Base-by-base conservation (phyloP, 768 basidiomycete genomes). In the Boletus patriciae region DNA sequence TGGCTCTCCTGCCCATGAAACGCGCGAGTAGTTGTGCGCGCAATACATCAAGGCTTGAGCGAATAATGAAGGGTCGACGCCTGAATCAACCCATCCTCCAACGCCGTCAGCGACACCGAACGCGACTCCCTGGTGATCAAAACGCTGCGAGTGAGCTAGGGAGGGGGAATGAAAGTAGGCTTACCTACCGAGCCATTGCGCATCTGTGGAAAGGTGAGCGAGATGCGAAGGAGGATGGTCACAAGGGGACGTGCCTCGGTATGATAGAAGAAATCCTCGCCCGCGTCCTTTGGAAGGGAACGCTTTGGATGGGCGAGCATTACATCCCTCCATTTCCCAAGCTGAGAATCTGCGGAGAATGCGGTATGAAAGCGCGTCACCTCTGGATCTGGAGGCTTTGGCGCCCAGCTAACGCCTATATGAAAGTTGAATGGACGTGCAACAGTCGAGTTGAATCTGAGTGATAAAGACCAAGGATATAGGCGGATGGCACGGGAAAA, bases 101-200 rank as follows among this genome's bases (percentile, higher is more conserved):
- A 97, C 94, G 19, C 94, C 94, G 64, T 98, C 94, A 38, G 94
- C 91, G 6, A 97, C 83, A 37, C 92, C 93, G 51, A 97, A 78
- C 3, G 88, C 82, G 29, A 91, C 69, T 23, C 90, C 89, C 89
- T 92, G 31, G n/a, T 23, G 0, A 45, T 23, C 16, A 21, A 36
- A 29, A 44, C 19, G 61, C 42, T 67, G 70, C 25, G 48, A 73
- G 60, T 55, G 60, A 62, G 61, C 66, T 55, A 42, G 61, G 65
- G 55, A 62, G 55, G 50, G 21, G 19, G 40, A 19, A 41, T 38
- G 5, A 13, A 29, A 48, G 21, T 0, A 45, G 38, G 49, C 70
- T 63, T 64, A 81, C 86, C 75, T 78, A 92, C 90, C 78, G 90
- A 92, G 54, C 78, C 75, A 66, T 84, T 84, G 45, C 83, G 82